Base-by-base conservation (phyloP, 2,329 filamentous ascomycete genomes). In the Penicillium olsonii region DNA sequence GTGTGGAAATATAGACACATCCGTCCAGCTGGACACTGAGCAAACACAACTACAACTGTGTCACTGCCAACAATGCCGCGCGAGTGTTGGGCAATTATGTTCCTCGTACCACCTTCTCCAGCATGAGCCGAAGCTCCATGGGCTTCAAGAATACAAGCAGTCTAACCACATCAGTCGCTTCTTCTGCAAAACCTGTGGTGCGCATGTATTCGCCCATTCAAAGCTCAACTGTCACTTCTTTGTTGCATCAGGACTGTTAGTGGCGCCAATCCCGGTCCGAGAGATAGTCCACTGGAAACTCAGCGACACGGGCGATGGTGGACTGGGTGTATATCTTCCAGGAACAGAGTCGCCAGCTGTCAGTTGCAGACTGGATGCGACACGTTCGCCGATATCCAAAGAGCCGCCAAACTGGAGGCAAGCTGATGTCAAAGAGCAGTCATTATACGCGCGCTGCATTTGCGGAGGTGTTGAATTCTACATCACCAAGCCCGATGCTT, bases 401-500 rank as follows among this genome's bases (percentile, higher is more conserved):
- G n/a, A 52, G 45, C 14, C 44, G 14, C 10, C 31, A 27, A 31
- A 24, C n/a, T 12, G 35, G 27, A 39, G 35, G 51, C 41, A 48
- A 19, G 50, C 60, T 12, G 33, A 54, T 7, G 56, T 20, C 26
- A 29, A 34, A 12, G 27, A 19, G 15, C 15, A 35, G 17, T n/a
- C 14, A 14, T 29, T 83, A 9, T 68, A 70, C 39, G 79, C 73
- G 4, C 66, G 68, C 54, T 84, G 81, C 57, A 76, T 79, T 57
- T 87, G 84, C 63, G 70, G 73, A 4, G 77, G 73, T 2, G 74
- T 87, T 11, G 64, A 74, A 11, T 82, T 87, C 63, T 74, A 71
- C 58, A 76, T 88, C 59, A 79, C 78, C 4, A 77, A 76, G 2
- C 85, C 85, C 0, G 72, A 78, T 49, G 63, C 60, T 1, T 64